Evolutionary conservation across 306 rosid genomes (phyloP), one percentile per base, ranked within the genome.

Genomic region (Vigna hirtella): DNA sequence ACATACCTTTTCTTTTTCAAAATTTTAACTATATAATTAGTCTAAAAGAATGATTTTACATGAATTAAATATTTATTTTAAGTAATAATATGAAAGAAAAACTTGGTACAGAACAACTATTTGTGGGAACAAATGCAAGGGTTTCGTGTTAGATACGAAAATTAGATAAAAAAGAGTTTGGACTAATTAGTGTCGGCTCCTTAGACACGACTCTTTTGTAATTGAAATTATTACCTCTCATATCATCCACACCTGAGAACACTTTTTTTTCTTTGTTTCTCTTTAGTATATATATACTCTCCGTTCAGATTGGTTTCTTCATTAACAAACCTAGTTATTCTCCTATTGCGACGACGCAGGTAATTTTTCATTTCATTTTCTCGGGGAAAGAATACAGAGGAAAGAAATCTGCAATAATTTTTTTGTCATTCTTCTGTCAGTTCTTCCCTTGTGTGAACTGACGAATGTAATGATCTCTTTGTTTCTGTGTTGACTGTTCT

Each of bases 321-420:
- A 3, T 42, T 40, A 11, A 12, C 16, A 36, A 53, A 72, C 66
- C 77, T 72, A 53, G 30, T 53, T 36, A 11, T 9, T 32, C 14
- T 32, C 49, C 49, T 4, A 1, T 17, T 10, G 36, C 76, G 49
- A 71, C 65, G 20, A 32, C 49, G 15, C 64, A 51, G 76, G 76
- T 71, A 34, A 53, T 17, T 50, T 71, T 47, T 65, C 76, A 12
- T 51, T 71, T 17, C 2, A 5, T 10, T 71, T 17, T 71, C 64
- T 42, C 64, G 18, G 18, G 18, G 52, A 71, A 52, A 58, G 76
- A 52, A 34, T 34, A 6, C 32, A 1, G 4, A 13, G 18, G 52
- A 71, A 52, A 58, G 76, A 52, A 34, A 34, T 1, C 28, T 70
- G 4, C 30, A 17, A 2, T 26, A 6, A 3, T 36, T 6, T 18